These are phyloP conservation scores for Benincasa hispida DNA, from an alignment of 306 rosid genomes.

Conservation along the genomic window DNA sequence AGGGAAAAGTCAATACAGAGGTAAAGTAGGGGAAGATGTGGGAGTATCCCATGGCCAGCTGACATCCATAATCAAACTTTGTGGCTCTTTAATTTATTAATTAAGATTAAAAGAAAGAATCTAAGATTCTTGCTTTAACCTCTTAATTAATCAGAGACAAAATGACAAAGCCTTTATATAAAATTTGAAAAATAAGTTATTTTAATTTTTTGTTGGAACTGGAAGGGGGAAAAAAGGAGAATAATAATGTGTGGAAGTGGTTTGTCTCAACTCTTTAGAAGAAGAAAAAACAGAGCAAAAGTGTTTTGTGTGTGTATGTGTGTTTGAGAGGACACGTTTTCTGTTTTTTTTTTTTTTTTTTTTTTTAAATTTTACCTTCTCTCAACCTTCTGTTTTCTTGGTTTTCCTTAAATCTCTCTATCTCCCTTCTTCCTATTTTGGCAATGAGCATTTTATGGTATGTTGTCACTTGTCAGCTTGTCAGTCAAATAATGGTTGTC, in stretches of 20 bases:
- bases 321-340: not conserved
- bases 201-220: too few relatives aligned
- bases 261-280: not conserved
- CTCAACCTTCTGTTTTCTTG: not conserved
- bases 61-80: not conserved
- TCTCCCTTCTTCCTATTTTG: not conserved
- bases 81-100: too few relatives aligned
- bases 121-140: too few relatives aligned
- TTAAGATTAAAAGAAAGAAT: too few relatives aligned
- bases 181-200: too few relatives aligned
- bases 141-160: too few relatives aligned
- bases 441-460: not conserved
- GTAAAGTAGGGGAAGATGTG: not conserved
- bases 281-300: not conserved
- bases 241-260: not conserved
- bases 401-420: slow-evolving; percentile 4
- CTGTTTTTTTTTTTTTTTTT: not conserved
- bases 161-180: too few relatives aligned
- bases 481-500: not conserved
- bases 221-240: too few relatives aligned
- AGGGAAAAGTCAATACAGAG: not conserved
- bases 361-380: not conserved
- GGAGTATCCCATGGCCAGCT: not conserved
- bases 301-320: not conserved
- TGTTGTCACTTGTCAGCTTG: not conserved